phyloP scores from a whole-genome alignment of 1,139 yeast species.

The Sugiyamaella xylanicola region DNA sequence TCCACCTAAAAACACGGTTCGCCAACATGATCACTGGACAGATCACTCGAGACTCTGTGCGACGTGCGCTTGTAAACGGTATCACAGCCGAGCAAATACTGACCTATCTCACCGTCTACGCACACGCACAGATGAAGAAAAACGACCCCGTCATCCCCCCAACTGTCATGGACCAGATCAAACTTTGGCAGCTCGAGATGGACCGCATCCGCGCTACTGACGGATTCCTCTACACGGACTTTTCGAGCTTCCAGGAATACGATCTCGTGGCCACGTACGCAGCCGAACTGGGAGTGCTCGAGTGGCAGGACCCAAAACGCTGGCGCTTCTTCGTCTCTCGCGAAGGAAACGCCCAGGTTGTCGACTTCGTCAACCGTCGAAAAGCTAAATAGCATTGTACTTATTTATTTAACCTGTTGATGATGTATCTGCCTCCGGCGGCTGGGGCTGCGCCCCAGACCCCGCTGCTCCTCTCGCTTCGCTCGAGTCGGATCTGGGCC shows the following conservation, averaged over 20 bases:
- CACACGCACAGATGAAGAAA: slow-evolving; percentile 85
- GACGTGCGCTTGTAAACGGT: slow-evolving; percentile 82
- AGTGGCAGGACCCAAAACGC: slow-evolving; percentile 78
- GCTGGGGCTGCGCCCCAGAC: background rate
- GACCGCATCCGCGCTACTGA: slow-evolving; percentile 88
- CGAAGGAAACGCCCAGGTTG: slow-evolving; percentile 86
- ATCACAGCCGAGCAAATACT: slow-evolving; percentile 95
- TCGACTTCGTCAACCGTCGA: slow-evolving; percentile 77
- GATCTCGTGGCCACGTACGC: slow-evolving; percentile 76
- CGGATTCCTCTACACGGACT: slow-evolving; percentile 88
- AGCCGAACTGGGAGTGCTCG: slow-evolving; percentile 81
- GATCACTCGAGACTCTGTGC: slow-evolving; percentile 86
- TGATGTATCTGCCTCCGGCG: background rate
- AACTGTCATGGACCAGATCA: slow-evolving; percentile 92
- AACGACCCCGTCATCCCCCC: slow-evolving; percentile 69
- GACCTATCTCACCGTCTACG: slow-evolving; percentile 84
- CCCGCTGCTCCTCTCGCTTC: background rate
- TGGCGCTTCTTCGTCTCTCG: slow-evolving; percentile 77
- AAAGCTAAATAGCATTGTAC: background rate
- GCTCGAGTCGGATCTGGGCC: background rate
- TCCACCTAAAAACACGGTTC: slow-evolving; percentile 79
- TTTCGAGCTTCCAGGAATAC: slow-evolving; percentile 74
- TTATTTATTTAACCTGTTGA: background rate
- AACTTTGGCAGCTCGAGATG: slow-evolving; percentile 92
- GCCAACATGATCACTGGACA: slow-evolving; percentile 93